Conservation (phyloP, 2,329 filamentous ascomycete species). For the Fusarium sp. region DNA sequence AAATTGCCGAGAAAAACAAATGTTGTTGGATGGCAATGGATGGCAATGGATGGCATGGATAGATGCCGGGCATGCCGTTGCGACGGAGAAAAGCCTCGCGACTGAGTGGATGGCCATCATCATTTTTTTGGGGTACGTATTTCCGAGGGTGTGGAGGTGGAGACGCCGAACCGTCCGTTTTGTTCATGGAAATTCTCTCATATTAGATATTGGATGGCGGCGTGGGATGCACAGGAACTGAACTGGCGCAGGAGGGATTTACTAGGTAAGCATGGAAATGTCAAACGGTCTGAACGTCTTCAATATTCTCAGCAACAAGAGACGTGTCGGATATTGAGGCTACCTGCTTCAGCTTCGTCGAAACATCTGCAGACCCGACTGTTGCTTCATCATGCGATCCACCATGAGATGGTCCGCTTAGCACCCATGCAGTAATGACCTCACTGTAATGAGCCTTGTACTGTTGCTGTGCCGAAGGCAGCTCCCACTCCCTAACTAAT, state of each 20-base stretch:
- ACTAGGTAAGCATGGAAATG: no score
- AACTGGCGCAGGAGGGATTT: conserved; percentile 1
- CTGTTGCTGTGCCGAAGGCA: conserved; percentile 25
- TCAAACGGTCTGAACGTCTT: no score
- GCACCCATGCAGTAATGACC: conserved; percentile 44
- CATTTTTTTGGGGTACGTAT: conserved; percentile 43
- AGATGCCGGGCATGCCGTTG: conserved; percentile 47
- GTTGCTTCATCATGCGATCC: conserved; percentile 10
- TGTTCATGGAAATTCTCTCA: conserved; percentile 47
- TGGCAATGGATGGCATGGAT: conserved; percentile 14
- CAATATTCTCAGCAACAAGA: not conserved
- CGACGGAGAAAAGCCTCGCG: conserved; percentile 45
- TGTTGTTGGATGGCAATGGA: conserved; percentile 33
- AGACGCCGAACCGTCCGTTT: conserved; percentile 48
- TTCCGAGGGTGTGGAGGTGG: conserved; percentile 47
- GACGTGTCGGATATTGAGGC: not conserved
- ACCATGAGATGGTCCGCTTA: conserved; percentile 2
- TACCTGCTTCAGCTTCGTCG: not conserved
- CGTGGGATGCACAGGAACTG: conserved; percentile 11
- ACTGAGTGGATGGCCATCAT: conserved; percentile 41
- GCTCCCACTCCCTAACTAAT: conserved; percentile 22
- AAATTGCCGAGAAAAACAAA: conserved; percentile 27
- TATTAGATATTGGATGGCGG: conserved; percentile 15
- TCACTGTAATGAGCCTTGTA: conserved; percentile 38
- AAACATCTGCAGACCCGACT: not conserved